These are phyloP conservation scores for Acorus calamus DNA, from an alignment of 106 monocot species.

Conservation along the genomic window DNA sequence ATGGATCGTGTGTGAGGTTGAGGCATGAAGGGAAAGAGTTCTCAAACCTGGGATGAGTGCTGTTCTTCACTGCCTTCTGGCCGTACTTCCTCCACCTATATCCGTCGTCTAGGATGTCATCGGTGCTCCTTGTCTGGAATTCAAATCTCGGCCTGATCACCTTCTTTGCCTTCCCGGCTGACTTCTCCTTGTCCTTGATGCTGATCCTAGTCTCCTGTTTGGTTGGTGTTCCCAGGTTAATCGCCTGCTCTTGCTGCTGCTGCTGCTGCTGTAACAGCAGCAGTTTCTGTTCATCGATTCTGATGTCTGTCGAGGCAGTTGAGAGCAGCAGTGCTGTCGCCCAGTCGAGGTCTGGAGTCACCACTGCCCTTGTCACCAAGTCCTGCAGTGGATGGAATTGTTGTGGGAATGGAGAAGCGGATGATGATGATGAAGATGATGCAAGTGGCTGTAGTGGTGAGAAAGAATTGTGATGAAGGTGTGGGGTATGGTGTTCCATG, in stretches of 20 bases:
- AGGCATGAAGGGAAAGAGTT: too few species aligned
- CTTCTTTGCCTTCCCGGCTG: constrained; percentile 24
- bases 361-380: not conserved
- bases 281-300: not conserved
- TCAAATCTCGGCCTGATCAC: constrained; percentile 44
- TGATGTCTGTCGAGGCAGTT: not conserved
- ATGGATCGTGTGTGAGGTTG: too few species aligned
- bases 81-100: constrained; percentile 82
- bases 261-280: not conserved
- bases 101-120: constrained; percentile 67
- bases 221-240: not conserved
- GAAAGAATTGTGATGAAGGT: constrained; percentile 4
- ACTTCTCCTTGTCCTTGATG: constrained; percentile 14
- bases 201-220: not conserved
- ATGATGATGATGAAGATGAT: constrained; percentile 9
- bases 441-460: constrained; percentile 7
- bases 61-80: constrained; percentile 83
- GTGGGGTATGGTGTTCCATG: constrained; percentile 11
- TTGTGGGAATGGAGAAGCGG: constrained; percentile 1
- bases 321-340: constrained; percentile 4
- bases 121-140: constrained; percentile 64
- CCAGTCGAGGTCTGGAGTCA: constrained; percentile 4
- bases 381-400: constrained; percentile 1
- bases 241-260: not conserved
- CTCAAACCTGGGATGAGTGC: constrained; percentile 48